Evolutionary conservation across 2,329 filamentous ascomycete genomes (phyloP).

Genomic region (Trichoderma sp.): DNA sequence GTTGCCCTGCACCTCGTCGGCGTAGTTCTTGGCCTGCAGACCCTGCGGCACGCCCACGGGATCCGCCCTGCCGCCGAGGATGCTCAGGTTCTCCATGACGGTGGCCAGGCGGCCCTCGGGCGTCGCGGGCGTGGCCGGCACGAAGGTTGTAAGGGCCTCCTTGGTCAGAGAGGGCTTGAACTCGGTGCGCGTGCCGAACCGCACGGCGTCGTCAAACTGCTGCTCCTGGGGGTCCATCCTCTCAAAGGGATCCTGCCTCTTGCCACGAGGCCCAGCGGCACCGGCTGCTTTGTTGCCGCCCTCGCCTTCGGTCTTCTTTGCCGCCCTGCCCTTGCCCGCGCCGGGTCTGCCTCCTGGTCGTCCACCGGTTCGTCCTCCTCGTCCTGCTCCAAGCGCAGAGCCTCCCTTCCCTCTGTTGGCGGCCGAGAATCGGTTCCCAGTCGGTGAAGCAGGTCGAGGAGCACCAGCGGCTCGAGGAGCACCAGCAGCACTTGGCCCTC

Average conservation of each 20-base stretch:
- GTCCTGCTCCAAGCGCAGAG: slow-evolving; percentile 25
- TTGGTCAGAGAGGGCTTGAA: slow-evolving; percentile 40
- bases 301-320: slow-evolving; percentile 31
- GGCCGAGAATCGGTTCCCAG: slow-evolving; percentile 26
- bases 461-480: not conserved
- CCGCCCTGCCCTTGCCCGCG: slow-evolving; percentile 20
- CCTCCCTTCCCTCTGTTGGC: slow-evolving; percentile 14
- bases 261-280: slow-evolving; percentile 22
- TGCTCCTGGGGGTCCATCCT: slow-evolving; percentile 36
- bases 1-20: slow-evolving; percentile 32
- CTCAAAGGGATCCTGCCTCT: slow-evolving; percentile 29
- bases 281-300: slow-evolving; percentile 18
- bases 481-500: not conserved
- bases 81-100: slow-evolving; percentile 40
- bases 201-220: slow-evolving; percentile 39
- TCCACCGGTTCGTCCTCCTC: slow-evolving; percentile 24
- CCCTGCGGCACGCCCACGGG: slow-evolving; percentile 35
- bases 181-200: slow-evolving; percentile 35
- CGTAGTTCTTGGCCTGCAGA: slow-evolving; percentile 35
- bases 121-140: slow-evolving; percentile 34
- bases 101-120: slow-evolving; percentile 34
- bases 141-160: slow-evolving; percentile 34
- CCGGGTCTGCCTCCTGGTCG: slow-evolving; percentile 24
- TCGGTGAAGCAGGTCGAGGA: slow-evolving; percentile 13
- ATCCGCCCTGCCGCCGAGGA: slow-evolving; percentile 40